A percentile compares a stretch with the other conserved stretches of the same genome.
These are phyloP conservation scores for Moesziomyces sp. DNA, from an alignment of 1,284 basidiomycete species.

Conservation along the genomic window DNA sequence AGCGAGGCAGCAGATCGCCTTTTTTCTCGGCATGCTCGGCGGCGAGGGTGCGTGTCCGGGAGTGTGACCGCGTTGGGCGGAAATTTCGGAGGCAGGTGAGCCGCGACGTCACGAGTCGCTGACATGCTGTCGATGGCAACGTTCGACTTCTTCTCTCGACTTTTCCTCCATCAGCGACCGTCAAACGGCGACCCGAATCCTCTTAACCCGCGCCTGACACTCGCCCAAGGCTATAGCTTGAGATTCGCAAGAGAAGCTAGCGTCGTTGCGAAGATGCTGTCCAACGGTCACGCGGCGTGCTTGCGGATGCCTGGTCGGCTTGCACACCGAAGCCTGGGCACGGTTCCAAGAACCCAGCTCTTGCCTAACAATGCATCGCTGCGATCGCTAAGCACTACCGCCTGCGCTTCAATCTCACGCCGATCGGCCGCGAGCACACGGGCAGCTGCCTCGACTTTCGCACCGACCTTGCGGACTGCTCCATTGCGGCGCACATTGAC, in stretches of 20 bases:
- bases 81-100: constrained; percentile 17
- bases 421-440: not conserved
- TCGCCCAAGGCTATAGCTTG: not conserved
- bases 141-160: too few species aligned
- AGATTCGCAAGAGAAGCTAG: not conserved
- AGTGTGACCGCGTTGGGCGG: not conserved
- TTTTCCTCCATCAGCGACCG: not conserved
- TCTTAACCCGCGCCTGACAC: too few species aligned
- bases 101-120: not conserved
- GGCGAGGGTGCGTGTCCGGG: constrained; percentile 1
- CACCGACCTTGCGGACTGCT: not conserved
- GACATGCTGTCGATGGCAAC: too few species aligned
- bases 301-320: constrained; percentile 15
- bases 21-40: not conserved
- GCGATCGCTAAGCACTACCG: constrained; percentile 7
- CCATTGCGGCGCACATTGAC: constrained; percentile 19
- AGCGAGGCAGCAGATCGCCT: not conserved
- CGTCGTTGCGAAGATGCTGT: constrained; percentile 11
- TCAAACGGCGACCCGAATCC: not conserved
- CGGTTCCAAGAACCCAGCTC: not conserved
- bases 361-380: not conserved
- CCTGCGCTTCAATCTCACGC: not conserved
- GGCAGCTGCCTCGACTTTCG: not conserved
- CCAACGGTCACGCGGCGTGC: constrained; percentile 6
- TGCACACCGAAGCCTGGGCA: constrained; percentile 1